Conservation (phyloP, 1,139 yeast genomes). For the Pichia sp. region DNA sequence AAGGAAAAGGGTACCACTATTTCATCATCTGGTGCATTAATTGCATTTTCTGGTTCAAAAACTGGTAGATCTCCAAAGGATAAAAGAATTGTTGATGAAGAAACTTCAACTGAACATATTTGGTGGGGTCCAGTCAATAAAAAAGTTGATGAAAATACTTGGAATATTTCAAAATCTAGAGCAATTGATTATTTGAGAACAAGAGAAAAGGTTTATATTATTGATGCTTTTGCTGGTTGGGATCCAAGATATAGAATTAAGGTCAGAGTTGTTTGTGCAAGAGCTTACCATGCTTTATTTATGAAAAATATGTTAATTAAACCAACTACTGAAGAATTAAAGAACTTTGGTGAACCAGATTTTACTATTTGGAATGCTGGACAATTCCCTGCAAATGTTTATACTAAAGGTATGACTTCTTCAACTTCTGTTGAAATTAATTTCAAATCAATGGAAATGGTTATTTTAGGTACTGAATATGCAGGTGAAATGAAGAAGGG, state of each 20-base stretch:
- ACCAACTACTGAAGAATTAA: constrained; percentile 86
- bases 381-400: constrained; percentile 96
- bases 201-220: constrained; percentile 87
- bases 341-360: constrained; percentile 92
- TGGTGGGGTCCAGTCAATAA: constrained; percentile 99
- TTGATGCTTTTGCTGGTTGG: constrained; percentile 98
- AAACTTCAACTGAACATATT: constrained; percentile 70
- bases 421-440: constrained; percentile 93
- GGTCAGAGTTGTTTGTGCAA: constrained; percentile 94
- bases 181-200: constrained; percentile 96
- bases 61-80: constrained; percentile 99
- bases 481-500: constrained; percentile 99
- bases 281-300: constrained; percentile 97
- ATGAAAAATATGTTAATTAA: constrained; percentile 98
- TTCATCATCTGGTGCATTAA: constrained; percentile 88
- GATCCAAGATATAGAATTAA: constrained; percentile 97
- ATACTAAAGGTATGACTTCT: constrained; percentile 97
- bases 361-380: constrained; percentile 98
- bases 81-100: constrained; percentile 96
- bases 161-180: constrained; percentile 94
- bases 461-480: constrained; percentile 95
- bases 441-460: constrained; percentile 98
- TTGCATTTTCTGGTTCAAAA: constrained; percentile 93
- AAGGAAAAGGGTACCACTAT: constrained; percentile 88
- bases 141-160: constrained; percentile 88